These are phyloP conservation scores for Catharanthus roseus DNA, from an alignment of 257 asterid species.

Conservation along the genomic window DNA sequence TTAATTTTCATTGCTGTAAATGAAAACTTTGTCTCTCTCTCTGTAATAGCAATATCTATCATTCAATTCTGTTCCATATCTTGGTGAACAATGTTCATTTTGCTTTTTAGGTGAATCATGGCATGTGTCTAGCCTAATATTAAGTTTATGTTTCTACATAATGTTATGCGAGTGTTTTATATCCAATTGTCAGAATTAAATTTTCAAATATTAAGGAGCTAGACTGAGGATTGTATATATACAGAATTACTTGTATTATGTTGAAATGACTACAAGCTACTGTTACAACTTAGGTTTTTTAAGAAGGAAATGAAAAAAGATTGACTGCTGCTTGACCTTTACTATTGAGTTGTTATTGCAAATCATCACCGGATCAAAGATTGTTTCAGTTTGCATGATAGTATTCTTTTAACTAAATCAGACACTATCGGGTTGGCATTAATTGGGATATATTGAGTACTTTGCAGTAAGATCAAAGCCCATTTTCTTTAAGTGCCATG, in stretches of 20 bases:
- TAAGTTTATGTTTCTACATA: not conserved
- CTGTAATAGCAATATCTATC: not conserved
- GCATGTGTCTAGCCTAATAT: not conserved
- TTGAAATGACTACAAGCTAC: not conserved
- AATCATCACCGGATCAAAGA: not conserved
- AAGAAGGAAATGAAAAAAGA: not conserved
- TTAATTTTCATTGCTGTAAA: not conserved
- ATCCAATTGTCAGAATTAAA: not conserved
- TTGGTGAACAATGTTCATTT: not conserved
- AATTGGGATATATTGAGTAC: not conserved
- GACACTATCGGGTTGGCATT: not conserved
- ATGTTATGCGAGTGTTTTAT: not conserved
- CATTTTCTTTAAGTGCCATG: conserved; percentile 24
- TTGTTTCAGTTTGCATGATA: not conserved
- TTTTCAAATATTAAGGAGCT: not conserved
- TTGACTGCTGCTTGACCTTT: not conserved
- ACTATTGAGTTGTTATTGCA: not conserved
- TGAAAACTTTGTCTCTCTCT: not conserved
- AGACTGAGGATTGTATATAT: not conserved
- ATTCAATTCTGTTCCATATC: not conserved
- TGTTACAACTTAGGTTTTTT: not conserved
- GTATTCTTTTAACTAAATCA: not conserved
- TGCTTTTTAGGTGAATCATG: not conserved
- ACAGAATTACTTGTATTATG: not conserved
- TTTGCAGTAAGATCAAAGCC: not conserved